These are phyloP conservation scores for Podila verticillata DNA, from an alignment of 192 early-diverging fungal species.

Conservation along the genomic window DNA sequence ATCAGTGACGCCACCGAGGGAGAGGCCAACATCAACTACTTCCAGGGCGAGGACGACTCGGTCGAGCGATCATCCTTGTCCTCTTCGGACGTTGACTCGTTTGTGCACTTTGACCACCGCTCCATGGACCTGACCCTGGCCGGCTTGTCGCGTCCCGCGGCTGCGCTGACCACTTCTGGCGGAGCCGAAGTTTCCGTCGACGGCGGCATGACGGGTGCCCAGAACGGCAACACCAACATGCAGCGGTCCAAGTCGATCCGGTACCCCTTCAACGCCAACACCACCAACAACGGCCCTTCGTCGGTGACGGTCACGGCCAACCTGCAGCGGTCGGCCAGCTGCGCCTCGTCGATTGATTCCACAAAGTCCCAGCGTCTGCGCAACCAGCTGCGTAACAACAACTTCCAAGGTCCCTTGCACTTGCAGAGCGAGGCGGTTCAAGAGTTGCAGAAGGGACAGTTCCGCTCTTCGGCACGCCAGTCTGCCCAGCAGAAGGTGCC, in stretches of 20 bases:
- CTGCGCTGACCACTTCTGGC: neutral
- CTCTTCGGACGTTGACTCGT: neutral
- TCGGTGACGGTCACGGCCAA: neutral
- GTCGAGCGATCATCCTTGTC: neutral
- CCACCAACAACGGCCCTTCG: neutral
- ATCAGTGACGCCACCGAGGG: neutral
- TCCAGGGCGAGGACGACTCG: slow-evolving; percentile 8
- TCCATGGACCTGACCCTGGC: neutral
- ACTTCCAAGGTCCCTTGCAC: neutral
- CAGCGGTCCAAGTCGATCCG: neutral
- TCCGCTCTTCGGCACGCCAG: neutral
- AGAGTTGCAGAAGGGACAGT: neutral
- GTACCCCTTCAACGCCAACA: neutral
- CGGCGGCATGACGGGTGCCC: neutral
- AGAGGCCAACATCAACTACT: neutral
- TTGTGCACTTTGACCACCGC: slow-evolving; percentile 1
- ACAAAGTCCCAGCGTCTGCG: neutral
- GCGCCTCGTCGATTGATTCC: neutral
- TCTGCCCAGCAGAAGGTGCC: neutral
- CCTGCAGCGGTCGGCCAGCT: neutral
- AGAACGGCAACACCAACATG: neutral
- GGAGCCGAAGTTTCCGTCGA: neutral
- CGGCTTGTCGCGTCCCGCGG: neutral
- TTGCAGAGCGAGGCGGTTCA: neutral
- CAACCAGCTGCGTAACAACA: neutral